A percentile compares a stretch with the other conserved stretches of the same genome.
Evolutionary conservation across 1,284 basidiomycete genomes (phyloP).

Genomic region (Xerocomus nothofagi): DNA sequence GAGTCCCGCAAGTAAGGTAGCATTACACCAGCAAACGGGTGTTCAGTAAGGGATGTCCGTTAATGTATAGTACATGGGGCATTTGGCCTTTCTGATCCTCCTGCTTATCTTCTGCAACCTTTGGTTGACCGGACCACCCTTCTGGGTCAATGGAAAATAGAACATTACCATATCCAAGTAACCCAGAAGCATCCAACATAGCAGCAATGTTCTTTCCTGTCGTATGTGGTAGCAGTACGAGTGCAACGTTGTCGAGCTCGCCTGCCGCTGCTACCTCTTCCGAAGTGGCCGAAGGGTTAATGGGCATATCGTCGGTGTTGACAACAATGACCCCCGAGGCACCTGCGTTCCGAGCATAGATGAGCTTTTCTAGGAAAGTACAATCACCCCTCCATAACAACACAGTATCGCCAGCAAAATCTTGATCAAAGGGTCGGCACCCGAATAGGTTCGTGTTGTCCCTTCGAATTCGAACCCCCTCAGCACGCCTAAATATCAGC

Average conservation of each 20-base stretch:
- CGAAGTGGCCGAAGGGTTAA: conserved; percentile 67
- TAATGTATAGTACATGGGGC: conserved; percentile 66
- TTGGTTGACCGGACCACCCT: conserved; percentile 32
- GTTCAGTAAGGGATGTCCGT: conserved; percentile 74
- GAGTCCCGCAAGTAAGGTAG: neutral
- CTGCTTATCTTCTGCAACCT: conserved; percentile 13
- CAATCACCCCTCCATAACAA: conserved; percentile 72
- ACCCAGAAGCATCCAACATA: conserved; percentile 54
- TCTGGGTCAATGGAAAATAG: conserved; percentile 51
- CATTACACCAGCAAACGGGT: conserved; percentile 63
- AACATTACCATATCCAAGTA: conserved; percentile 47
- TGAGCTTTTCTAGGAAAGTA: conserved; percentile 80
- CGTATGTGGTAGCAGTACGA: conserved; percentile 57
- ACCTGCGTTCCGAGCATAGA: conserved; percentile 60
- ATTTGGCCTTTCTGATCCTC: conserved; percentile 16
- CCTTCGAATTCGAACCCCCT: conserved; percentile 52
- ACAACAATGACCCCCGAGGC: conserved; percentile 76
- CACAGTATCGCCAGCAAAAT: conserved; percentile 51
- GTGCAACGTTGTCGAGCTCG: conserved; percentile 55
- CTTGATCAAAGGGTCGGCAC: conserved; percentile 52
- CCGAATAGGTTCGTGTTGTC: conserved; percentile 56
- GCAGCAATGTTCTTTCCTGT: conserved; percentile 53
- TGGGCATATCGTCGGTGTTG: conserved; percentile 54
- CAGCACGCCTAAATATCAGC: conserved; percentile 47
- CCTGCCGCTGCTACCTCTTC: conserved; percentile 59